Percentiles rank a stretch among this genome's conserved stretches.
phyloP scores from a whole-genome alignment of 495 filamentous ascomycete species.

The Hypoxylon lenormandii region DNA sequence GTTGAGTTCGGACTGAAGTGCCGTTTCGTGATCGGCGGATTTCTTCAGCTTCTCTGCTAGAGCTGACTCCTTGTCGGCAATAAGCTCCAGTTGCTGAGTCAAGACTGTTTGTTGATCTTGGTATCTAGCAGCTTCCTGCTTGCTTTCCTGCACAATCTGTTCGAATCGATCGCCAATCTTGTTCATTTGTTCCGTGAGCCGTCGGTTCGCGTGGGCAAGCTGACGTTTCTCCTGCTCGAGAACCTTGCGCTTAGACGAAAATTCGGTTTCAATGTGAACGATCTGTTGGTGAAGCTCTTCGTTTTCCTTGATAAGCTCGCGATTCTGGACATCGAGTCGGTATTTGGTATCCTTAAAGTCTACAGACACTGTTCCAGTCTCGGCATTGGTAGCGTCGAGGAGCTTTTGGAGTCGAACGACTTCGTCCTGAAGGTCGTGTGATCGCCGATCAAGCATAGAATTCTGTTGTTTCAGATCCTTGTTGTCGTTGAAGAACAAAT shows the following conservation, averaged over 20 bases:
- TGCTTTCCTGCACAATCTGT: slow-evolving; percentile 37
- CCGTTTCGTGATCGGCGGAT: slow-evolving; percentile 44
- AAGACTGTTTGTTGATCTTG: slow-evolving; percentile 30
- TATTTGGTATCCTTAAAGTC: slow-evolving; percentile 38
- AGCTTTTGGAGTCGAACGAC: slow-evolving; percentile 50
- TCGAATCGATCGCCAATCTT: slow-evolving; percentile 53
- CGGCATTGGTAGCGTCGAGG: slow-evolving; percentile 44
- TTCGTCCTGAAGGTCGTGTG: slow-evolving; percentile 53
- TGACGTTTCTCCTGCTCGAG: slow-evolving; percentile 35
- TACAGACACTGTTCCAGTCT: slow-evolving; percentile 37
- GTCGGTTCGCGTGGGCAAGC: slow-evolving; percentile 25
- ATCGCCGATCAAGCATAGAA: slow-evolving; percentile 46
- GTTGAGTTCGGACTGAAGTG: slow-evolving; percentile 40
- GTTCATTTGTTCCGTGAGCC: slow-evolving; percentile 54
- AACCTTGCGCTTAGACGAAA: slow-evolving; percentile 14
- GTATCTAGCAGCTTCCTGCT: slow-evolving; percentile 21
- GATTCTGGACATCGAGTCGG: slow-evolving; percentile 33
- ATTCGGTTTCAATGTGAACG: slow-evolving; percentile 27
- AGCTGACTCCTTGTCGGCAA: slow-evolving; percentile 51
- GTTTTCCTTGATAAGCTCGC: slow-evolving; percentile 34
- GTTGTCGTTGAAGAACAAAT: slow-evolving; percentile 61
- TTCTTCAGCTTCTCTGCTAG: slow-evolving; percentile 53
- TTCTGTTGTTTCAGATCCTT: slow-evolving; percentile 59
- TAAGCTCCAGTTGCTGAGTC: slow-evolving; percentile 35
- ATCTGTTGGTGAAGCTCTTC: slow-evolving; percentile 37